phyloP scores from a whole-genome alignment of 805 yeast genomes.

The Pichia californica region DNA sequence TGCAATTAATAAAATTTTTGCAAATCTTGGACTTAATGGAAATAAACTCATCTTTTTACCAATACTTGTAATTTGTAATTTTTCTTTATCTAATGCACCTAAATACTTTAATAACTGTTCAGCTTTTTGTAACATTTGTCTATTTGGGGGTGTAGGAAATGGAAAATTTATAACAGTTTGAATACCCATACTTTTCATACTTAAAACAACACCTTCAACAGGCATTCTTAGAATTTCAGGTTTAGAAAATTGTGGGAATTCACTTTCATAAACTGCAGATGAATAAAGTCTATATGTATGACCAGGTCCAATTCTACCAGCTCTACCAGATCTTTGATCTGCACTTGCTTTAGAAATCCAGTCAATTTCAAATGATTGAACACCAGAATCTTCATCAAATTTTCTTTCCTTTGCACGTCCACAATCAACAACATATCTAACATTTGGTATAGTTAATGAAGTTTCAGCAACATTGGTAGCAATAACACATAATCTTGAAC shows the following conservation, averaged over 20 bases:
- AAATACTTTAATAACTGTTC: constrained; percentile 59
- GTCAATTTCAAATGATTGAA: constrained; percentile 83
- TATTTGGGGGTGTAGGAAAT: constrained; percentile 85
- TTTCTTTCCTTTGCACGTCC: constrained; percentile 90
- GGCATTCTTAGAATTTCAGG: constrained; percentile 97
- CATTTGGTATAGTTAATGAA: constrained; percentile 91
- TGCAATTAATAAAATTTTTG: constrained; percentile 83
- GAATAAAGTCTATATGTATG: constrained; percentile 90
- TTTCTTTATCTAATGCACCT: constrained; percentile 66
- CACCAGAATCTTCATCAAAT: constrained; percentile 76
- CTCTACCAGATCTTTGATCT: constrained; percentile 76
- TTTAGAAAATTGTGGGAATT: constrained; percentile 70
- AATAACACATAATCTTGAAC: constrained; percentile 81
- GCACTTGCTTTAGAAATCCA: constrained; percentile 97
- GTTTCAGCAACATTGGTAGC: constrained; percentile 99
- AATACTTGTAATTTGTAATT: constrained; percentile 53
- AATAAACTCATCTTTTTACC: constrained; percentile 85
- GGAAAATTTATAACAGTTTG: constrained; percentile 88
- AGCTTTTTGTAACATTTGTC: constrained; percentile 53
- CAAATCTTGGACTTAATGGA: constrained; percentile 90
- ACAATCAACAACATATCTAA: constrained; percentile 89
- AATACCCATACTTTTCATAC: constrained; percentile 97
- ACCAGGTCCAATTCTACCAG: constrained; percentile 97
- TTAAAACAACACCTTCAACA: constrained; percentile 88
- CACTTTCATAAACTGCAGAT: constrained; percentile 87